Base-by-base conservation (phyloP, 2,329 filamentous ascomycete species). In the Dactylonectria estremocensis region DNA sequence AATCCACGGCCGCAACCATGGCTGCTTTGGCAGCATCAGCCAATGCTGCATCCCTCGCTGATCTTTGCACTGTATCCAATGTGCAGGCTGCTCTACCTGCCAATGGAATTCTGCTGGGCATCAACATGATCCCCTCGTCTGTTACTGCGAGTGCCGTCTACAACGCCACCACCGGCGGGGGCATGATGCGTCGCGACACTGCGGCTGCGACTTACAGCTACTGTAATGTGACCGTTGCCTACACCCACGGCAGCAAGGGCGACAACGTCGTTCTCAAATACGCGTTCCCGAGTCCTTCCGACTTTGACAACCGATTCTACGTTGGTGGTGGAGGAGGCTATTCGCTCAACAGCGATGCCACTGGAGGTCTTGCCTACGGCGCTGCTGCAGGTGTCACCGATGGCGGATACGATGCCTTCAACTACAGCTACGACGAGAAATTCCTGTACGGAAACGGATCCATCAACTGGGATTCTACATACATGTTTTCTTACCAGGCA, bases 401-500 rank as follows among this genome's bases (percentile, higher is more conserved):
- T 56, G 83, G 79, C 13, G 84, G 84, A 3, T 86, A 84, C 64
- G 82, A 80, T 56, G 81, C 80, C 16, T 84, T 85, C 72, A 74
- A 74, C 67, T 73, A 76, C 63, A 80, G 74, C 66, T 81, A 77
- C 50, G 79, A 82, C 58, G 77, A 79, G 18, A 81, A 83, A 2
- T 78, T 81, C 14, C 77, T 86, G 1, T 74, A 77, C 56, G 82
- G 77, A n/a, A 87, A 89, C 64, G 86, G 86, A 11, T 83, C 84
- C 3, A 79, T 86, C 70, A 86, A 88, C 75, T 88, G 81, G 78
- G 80, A 88, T 37, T 77, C 82, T 1, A 79, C 82, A 3, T 82
- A 85, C 77, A 86, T 84, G 79, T 88, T 87, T 60, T 81, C 78
- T 1, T 88, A 88, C 77, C 80, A 84, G 68, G 86, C 83, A 0